Evolutionary conservation across 2,329 filamentous ascomycete species (phyloP), one percentile per base, ranked within the genome.

Genomic region (Calonectria multiphialidica): DNA sequence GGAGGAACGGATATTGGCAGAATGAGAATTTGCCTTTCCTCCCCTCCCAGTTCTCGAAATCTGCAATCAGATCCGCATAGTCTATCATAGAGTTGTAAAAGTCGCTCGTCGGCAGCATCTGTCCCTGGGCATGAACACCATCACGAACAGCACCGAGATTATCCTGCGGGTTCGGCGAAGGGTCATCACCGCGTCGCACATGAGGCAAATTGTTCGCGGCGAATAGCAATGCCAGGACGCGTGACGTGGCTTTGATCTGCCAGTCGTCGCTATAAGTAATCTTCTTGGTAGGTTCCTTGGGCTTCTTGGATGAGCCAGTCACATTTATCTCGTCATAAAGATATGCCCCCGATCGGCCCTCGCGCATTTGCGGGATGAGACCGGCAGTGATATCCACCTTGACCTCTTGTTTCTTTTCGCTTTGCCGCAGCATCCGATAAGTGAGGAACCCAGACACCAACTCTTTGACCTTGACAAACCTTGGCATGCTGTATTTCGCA

Each of bases 81-180:
- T 98, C 96, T 12, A 98, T 89, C 71, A 98, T 85, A 1, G 94
- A 94, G 79, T 95, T 95, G 83, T 98, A 98, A 80, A 98, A 98
- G 77, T 95, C 92, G 78, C 92, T 96, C 5, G 94, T 95, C 0
- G 95, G 91, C 33, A 98, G 84, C 47, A 96, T 87, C 79, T 94
- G 93, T 0, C 92, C 92, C 75, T 83, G 83, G 71, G 85, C 78
- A 76, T 83, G 79, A 59, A 79, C 78, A 21, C 75, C 73, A 57
- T 81, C 76, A 45, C 77, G 78, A 10, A 71, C 72, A 12, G 74
- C 68, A 13, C 72, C 73, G 45, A 77, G 72, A 37, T 77, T 76
- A 61, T 85, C 82, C 25, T 75, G 73, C 1, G 75, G 66, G 28
- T 50, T 65, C 8, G 68, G 28, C 16, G 71, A 62, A 9, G 53